phyloP scores from a whole-genome alignment of 2,329 filamentous ascomycete genomes.

The Nemania sp. region DNA sequence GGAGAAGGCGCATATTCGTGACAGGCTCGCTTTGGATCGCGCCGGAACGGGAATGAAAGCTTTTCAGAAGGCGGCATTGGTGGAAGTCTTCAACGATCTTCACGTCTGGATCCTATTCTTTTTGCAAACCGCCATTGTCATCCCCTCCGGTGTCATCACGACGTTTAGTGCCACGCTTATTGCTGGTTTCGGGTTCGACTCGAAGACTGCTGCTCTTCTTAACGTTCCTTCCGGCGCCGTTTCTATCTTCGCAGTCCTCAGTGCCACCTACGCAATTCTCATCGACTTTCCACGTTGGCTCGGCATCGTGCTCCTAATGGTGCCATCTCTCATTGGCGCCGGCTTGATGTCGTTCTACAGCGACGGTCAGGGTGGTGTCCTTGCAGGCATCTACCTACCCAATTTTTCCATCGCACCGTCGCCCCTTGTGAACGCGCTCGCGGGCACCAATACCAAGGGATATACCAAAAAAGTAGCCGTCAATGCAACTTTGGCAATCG shows the following conservation, averaged over 20 bases:
- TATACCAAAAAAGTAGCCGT: constrained; percentile 44
- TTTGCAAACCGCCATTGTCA: no score
- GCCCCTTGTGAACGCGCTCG: constrained; percentile 43
- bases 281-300: constrained; percentile 24
- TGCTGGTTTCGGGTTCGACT: no score
- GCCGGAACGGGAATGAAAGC: no score
- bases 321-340: constrained; percentile 44
- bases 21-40: no score
- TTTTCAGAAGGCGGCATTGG: no score
- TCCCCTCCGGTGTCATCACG: no score
- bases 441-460: constrained; percentile 39
- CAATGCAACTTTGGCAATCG: constrained; percentile 42
- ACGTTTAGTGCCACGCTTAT: no score
- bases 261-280: constrained; percentile 16
- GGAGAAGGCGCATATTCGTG: no score
- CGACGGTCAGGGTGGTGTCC: constrained; percentile 38
- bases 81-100: no score
- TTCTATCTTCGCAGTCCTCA: constrained; percentile 31
- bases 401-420: constrained; percentile 44
- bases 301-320: constrained; percentile 30
- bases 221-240: constrained; percentile 27
- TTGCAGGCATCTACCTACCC: constrained; percentile 45
- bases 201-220: constrained; percentile 22
- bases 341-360: constrained; percentile 42
- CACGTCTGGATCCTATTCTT: no score